Conservation (phyloP, 23 red algal species). For the Agarophyton chilense region DNA sequence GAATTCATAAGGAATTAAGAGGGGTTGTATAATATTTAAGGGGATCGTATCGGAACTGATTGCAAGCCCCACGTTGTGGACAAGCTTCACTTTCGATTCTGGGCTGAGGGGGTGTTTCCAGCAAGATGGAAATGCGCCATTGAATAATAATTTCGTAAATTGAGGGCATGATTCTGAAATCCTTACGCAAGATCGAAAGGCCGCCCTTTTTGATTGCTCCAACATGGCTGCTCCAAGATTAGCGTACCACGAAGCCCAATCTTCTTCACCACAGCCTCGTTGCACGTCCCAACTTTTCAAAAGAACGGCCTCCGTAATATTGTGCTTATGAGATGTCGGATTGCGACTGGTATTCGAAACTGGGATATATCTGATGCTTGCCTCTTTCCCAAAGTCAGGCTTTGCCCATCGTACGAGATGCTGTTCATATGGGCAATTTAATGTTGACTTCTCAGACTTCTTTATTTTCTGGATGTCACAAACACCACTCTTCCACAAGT, state of each 20-base stretch:
- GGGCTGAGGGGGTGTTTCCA: constrained; percentile 76
- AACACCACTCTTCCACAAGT: neutral
- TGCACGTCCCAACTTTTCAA: constrained; percentile 84
- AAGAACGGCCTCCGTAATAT: constrained; percentile 61
- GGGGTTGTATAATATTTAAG: constrained; percentile 79
- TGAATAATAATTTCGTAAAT: constrained; percentile 89
- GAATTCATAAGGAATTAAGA: constrained; percentile 92
- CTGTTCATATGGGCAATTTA: neutral
- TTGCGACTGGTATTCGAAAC: neutral
- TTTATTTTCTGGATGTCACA: neutral
- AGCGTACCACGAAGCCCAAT: constrained; percentile 92
- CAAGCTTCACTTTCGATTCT: constrained; percentile 72
- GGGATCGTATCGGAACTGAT: constrained; percentile 81
- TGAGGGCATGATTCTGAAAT: constrained; percentile 92
- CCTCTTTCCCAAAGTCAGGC: neutral
- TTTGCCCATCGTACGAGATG: neutral
- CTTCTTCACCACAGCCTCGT: constrained; percentile 58
- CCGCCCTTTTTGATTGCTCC: constrained; percentile 83
- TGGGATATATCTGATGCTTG: neutral
- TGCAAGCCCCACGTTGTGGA: constrained; percentile 66
- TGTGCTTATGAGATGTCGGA: neutral
- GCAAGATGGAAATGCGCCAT: constrained; percentile 95
- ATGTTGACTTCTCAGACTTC: neutral
- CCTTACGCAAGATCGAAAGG: constrained; percentile 87
- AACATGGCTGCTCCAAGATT: constrained; percentile 88